Evolutionary conservation across 176 grass and related monocot species (phyloP).

Genomic region (Carex kokanica): DNA sequence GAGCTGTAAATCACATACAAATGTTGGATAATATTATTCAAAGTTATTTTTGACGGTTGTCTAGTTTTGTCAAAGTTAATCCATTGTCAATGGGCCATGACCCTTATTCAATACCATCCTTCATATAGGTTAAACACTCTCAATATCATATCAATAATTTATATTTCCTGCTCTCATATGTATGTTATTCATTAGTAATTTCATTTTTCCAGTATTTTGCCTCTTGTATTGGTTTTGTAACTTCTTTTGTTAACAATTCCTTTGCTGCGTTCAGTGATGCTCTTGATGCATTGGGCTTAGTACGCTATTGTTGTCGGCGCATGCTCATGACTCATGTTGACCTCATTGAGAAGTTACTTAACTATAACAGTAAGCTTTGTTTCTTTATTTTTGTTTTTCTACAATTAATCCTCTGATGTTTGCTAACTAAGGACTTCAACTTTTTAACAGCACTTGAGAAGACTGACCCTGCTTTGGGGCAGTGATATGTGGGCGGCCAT

Average conservation of each 20-base stretch:
- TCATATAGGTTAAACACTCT: background rate
- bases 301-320: conserved; percentile 83
- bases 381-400: conserved; percentile 1
- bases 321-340: conserved; percentile 99
- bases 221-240: background rate
- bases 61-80: background rate
- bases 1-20: background rate
- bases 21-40: background rate
- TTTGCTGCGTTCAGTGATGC: conserved; percentile 55
- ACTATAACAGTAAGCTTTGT: conserved; percentile 86
- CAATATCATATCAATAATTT: background rate
- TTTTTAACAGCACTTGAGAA: conserved; percentile 76
- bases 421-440: background rate
- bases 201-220: background rate
- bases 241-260: background rate
- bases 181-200: background rate
- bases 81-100: background rate
- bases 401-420: conserved; percentile 12
- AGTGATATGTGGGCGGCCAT: background rate
- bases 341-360: conserved; percentile 90
- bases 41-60: background rate
- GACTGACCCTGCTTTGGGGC: conserved; percentile 35
- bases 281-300: conserved; percentile 73
- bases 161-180: background rate
- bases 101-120: background rate